These are phyloP conservation scores for Colletotrichum australisinense DNA, from an alignment of 2,329 filamentous ascomycete species.

Conservation along the genomic window DNA sequence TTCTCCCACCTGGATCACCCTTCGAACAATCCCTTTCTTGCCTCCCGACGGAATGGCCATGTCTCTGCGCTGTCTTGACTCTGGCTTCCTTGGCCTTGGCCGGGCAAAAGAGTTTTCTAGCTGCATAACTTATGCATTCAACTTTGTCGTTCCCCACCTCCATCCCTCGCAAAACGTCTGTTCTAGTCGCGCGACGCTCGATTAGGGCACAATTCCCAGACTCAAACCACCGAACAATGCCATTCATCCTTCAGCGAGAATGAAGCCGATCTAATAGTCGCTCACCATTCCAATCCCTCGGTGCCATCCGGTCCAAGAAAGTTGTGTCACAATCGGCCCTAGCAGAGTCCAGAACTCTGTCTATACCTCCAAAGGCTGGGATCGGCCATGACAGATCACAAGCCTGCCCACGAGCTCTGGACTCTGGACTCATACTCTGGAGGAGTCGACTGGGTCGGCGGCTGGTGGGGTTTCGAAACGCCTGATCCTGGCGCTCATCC, in stretches of 20 bases:
- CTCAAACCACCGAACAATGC: not conserved
- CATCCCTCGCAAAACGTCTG: not conserved
- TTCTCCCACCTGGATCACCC: not conserved
- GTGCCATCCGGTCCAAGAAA: not conserved
- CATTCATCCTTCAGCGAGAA: constrained; percentile 16
- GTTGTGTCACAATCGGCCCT: not conserved
- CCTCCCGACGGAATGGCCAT: constrained; percentile 16
- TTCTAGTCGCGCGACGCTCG: too few relatives aligned
- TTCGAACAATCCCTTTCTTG: constrained; percentile 32
- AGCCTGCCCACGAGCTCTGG: not conserved
- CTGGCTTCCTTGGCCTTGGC: constrained; percentile 1
- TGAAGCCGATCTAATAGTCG: not conserved
- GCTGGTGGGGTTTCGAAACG: constrained; percentile 22
- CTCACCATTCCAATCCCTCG: not conserved
- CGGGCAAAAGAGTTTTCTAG: constrained; percentile 13
- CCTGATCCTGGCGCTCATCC: constrained; percentile 19
- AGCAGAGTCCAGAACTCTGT: constrained; percentile 12
- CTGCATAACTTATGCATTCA: constrained; percentile 2
- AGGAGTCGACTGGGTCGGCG: constrained; percentile 1
- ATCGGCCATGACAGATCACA: constrained; percentile 21
- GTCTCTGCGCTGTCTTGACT: not conserved
- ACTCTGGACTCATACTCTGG: too few relatives aligned
- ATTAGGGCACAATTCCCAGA: not conserved
- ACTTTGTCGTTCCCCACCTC: not conserved
- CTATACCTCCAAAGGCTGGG: not conserved